These are phyloP conservation scores for Arachnopeziza araneosa DNA, from an alignment of 2,329 filamentous ascomycete species.

Conservation along the genomic window DNA sequence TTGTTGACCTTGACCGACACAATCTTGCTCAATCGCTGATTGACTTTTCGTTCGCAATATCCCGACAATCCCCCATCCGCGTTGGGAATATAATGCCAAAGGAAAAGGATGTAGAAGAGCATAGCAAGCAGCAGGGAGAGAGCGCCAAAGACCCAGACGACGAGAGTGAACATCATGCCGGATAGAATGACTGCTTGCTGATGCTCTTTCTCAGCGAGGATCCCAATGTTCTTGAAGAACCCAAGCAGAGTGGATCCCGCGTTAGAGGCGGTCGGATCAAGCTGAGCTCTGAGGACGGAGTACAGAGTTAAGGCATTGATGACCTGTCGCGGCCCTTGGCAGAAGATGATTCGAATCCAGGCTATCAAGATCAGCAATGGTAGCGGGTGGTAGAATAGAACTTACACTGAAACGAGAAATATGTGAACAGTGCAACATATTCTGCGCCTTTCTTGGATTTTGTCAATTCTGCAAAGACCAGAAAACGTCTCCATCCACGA, in stretches of 20 bases:
- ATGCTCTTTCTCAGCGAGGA: conserved; percentile 66
- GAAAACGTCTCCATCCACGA: conserved; percentile 77
- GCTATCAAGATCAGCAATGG: conserved; percentile 41
- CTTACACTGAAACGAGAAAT: conserved; percentile 61
- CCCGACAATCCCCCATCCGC: conserved; percentile 73
- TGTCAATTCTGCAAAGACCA: conserved; percentile 67
- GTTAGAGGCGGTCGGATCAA: conserved; percentile 54
- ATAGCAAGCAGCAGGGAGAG: conserved; percentile 69
- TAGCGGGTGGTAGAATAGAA: conserved; percentile 14
- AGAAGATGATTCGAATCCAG: conserved; percentile 83
- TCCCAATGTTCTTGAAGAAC: conserved; percentile 78
- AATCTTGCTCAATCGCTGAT: conserved; percentile 75
- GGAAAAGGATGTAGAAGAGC: conserved; percentile 78
- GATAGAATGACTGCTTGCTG: conserved; percentile 78
- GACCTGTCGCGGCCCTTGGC: conserved; percentile 85
- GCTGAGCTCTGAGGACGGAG: conserved; percentile 70
- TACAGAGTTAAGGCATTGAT: conserved; percentile 87
- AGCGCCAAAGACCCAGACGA: conserved; percentile 82
- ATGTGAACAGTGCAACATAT: conserved; percentile 66
- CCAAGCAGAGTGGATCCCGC: conserved; percentile 61
- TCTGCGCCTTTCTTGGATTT: conserved; percentile 69
- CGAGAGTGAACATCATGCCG: conserved; percentile 85
- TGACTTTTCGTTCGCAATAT: conserved; percentile 91
- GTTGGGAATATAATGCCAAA: conserved; percentile 86
- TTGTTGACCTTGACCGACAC: conserved; percentile 84